phyloP scores from a whole-genome alignment of 1,139 yeast species.

The Fermentozyma sake region DNA sequence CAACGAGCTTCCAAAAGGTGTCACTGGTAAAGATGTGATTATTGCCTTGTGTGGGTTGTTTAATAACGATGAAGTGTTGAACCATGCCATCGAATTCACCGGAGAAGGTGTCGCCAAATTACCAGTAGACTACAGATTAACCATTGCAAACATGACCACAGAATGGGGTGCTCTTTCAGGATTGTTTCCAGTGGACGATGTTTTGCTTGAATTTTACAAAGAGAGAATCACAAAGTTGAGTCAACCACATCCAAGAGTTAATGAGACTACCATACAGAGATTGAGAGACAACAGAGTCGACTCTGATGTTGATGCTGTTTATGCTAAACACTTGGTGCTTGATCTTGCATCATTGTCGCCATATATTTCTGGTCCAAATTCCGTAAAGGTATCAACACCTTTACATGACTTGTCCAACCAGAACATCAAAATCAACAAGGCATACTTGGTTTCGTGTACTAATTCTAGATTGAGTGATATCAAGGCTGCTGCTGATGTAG shows the following conservation, averaged over 20 bases:
- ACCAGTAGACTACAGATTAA: slow-evolving; percentile 85
- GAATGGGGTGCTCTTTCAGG: slow-evolving; percentile 99
- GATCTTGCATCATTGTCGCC: slow-evolving; percentile 88
- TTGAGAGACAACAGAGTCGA: slow-evolving; percentile 41
- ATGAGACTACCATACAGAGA: slow-evolving; percentile 48
- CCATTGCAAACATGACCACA: slow-evolving; percentile 98
- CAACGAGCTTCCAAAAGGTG: slow-evolving; percentile 80
- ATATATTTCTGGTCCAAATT: slow-evolving; percentile 92
- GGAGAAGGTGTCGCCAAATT: slow-evolving; percentile 78
- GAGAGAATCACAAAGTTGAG: slow-evolving; percentile 62
- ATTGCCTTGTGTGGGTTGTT: slow-evolving; percentile 93
- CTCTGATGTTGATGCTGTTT: slow-evolving; percentile 74
- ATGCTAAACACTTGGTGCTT: slow-evolving; percentile 81
- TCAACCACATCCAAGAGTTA: slow-evolving; percentile 84
- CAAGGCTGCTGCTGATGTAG: slow-evolving; percentile 87
- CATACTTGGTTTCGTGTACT: slow-evolving; percentile 96
- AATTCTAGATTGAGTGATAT: slow-evolving; percentile 91
- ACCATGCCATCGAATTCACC: slow-evolving; percentile 94
- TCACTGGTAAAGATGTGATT: slow-evolving; percentile 94
- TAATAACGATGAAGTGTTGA: slow-evolving; percentile 92
- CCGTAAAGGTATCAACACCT: slow-evolving; percentile 85
- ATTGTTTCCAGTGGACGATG: slow-evolving; percentile 86
- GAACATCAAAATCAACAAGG: slow-evolving; percentile 80
- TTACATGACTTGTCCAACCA: slow-evolving; percentile 69
- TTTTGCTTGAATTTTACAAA: slow-evolving; percentile 72